phyloP scores from a whole-genome alignment of 73 alveolate genomes.

The Stentor coeruleus region DNA sequence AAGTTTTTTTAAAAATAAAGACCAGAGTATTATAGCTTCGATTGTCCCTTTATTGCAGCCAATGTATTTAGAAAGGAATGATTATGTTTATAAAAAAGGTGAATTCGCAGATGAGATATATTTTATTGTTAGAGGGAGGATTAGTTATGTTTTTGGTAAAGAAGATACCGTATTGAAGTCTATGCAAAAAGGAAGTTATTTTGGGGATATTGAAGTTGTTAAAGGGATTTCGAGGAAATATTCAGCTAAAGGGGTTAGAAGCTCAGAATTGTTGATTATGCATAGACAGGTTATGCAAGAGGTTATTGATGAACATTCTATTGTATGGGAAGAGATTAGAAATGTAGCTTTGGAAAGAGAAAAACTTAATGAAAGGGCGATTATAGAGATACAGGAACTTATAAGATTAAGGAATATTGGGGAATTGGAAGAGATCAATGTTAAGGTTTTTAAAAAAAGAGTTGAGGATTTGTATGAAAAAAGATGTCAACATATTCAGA shows the following conservation, averaged over 20 bases:
- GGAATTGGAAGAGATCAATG: neutral
- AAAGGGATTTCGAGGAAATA: neutral
- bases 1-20: neutral
- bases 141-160: neutral
- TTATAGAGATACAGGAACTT: neutral
- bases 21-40: neutral
- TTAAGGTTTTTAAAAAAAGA: neutral
- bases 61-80: neutral
- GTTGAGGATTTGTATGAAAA: too few relatives aligned
- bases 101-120: neutral
- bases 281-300: neutral
- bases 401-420: neutral
- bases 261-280: constrained; percentile 11
- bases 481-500: too few relatives aligned
- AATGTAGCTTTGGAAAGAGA: neutral
- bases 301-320: neutral
- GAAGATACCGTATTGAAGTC: neutral
- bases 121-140: constrained; percentile 7
- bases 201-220: constrained; percentile 6
- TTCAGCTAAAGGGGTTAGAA: constrained; percentile 19
- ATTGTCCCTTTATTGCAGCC: constrained; percentile 6
- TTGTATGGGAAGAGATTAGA: constrained; percentile 14
- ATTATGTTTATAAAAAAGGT: neutral
- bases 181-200: neutral
- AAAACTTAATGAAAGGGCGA: neutral